A percentile compares a stretch with the other conserved stretches of the same genome.
Evolutionary conservation across 208 protist species (phyloP).

Genomic region (Crithidia brevicula): DNA sequence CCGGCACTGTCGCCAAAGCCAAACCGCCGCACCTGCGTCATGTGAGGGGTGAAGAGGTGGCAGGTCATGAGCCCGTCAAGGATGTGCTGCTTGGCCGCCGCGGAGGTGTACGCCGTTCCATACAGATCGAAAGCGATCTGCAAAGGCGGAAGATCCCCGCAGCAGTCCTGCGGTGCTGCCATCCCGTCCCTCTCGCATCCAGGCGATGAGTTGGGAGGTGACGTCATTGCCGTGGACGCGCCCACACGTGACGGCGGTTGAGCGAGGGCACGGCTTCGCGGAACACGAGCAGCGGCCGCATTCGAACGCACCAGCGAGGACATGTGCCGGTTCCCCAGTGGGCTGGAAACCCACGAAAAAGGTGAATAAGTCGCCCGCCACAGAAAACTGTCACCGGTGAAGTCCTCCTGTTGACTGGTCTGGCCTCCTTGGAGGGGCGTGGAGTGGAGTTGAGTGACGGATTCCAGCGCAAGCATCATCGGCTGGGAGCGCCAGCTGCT

Average conservation of each 20-base stretch:
- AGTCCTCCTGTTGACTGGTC: too few relatives aligned
- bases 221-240: not conserved
- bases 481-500: constrained; percentile 19
- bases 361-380: constrained; percentile 38
- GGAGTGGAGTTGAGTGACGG: not conserved
- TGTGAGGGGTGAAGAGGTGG: constrained; percentile 17
- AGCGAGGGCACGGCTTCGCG: not conserved
- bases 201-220: too few relatives aligned
- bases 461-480: constrained; percentile 23
- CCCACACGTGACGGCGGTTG: not conserved
- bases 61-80: constrained; percentile 1
- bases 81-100: constrained; percentile 2
- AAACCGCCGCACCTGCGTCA: constrained; percentile 22
- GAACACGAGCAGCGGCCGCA: not conserved
- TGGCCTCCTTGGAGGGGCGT: too few relatives aligned
- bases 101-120: constrained; percentile 21
- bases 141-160: constrained; percentile 7
- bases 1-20: constrained; percentile 1
- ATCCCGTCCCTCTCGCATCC: too few relatives aligned
- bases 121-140: constrained; percentile 14
- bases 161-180: not conserved
- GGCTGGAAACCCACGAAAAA: constrained; percentile 41
- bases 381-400: not conserved
- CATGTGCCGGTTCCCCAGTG: constrained; percentile 24
- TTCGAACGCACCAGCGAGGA: constrained; percentile 10